Evolutionary conservation across 2,329 filamentous ascomycete species (phyloP).

Genomic region (Simplicillium aogashimaense): DNA sequence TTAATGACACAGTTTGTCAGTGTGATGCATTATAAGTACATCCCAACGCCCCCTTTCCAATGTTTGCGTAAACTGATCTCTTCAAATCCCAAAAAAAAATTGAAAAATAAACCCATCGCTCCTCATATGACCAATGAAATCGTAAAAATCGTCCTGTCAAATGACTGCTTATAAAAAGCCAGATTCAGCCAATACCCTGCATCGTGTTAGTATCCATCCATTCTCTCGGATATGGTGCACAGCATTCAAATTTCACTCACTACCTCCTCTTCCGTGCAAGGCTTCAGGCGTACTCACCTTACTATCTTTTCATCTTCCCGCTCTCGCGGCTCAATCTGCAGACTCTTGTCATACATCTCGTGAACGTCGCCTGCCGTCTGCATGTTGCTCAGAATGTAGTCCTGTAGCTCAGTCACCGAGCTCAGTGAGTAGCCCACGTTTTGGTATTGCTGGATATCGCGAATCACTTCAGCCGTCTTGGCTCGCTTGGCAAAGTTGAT

Average conservation of each 20-base stretch:
- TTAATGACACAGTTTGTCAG: no score
- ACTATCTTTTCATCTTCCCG: conserved; percentile 99
- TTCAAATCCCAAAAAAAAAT: no score
- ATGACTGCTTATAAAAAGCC: conserved; percentile 40
- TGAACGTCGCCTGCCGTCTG: conserved; percentile 91
- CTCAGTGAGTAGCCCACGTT: conserved; percentile 93
- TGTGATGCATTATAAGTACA: no score
- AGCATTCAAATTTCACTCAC: conserved; percentile 10
- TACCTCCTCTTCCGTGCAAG: not conserved
- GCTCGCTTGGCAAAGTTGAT: conserved; percentile 98
- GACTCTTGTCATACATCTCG: conserved; percentile 98
- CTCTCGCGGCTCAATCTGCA: conserved; percentile 88
- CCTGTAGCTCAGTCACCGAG: conserved; percentile 82
- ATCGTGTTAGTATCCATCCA: conserved; percentile 1
- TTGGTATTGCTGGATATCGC: conserved; percentile 97
- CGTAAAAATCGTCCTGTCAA: conserved; percentile 4
- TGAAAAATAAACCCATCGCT: no score
- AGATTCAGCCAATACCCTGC: conserved; percentile 50
- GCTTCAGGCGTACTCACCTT: conserved; percentile 52
- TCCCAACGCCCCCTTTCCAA: no score
- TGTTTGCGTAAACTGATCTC: no score
- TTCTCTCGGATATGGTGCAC: not conserved
- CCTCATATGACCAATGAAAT: conserved; percentile 1
- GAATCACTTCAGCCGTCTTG: conserved; percentile 96
- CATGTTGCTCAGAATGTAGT: conserved; percentile 96